phyloP scores from a whole-genome alignment of 2,329 filamentous ascomycete genomes.

The Pseudogymnoascus sp. region DNA sequence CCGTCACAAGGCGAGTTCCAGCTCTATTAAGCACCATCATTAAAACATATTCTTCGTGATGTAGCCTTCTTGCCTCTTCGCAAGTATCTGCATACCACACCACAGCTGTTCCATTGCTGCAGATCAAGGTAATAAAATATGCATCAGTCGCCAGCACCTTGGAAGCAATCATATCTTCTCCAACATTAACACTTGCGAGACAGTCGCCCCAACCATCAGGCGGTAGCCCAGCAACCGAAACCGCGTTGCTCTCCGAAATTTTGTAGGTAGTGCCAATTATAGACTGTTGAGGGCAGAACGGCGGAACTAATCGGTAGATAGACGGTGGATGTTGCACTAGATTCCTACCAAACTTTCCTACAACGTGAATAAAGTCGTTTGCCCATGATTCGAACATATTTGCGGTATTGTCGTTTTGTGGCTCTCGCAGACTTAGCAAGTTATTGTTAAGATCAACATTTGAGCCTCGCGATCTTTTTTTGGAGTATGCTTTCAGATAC shows the following conservation, averaged over 20 bases:
- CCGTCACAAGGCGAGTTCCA: neutral
- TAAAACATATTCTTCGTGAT: conserved; percentile 14
- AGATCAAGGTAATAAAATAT: conserved; percentile 23
- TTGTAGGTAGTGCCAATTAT: neutral
- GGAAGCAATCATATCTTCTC: neutral
- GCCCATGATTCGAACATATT: conserved; percentile 10
- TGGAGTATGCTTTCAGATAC: neutral
- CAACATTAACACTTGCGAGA: neutral
- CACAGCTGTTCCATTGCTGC: conserved; percentile 16
- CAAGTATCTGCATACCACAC: conserved; percentile 23
- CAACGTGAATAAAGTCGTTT: conserved; percentile 11
- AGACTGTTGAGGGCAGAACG: conserved; percentile 13
- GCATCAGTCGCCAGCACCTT: conserved; percentile 17
- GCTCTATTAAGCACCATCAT: neutral
- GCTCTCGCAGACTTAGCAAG: neutral
- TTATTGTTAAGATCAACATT: neutral
- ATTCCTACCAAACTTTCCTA: conserved; percentile 12
- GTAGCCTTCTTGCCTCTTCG: conserved; percentile 17
- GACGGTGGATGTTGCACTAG: conserved; percentile 3
- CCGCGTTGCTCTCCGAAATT: neutral
- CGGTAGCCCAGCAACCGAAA: neutral
- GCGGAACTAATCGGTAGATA: conserved; percentile 13
- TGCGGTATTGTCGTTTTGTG: neutral
- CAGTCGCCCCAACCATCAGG: neutral
- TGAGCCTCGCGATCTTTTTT: neutral